Evolutionary conservation across 441 rosid genomes (phyloP), one percentile per base, ranked within the genome.

Genomic region (Adansonia madagascariensis): DNA sequence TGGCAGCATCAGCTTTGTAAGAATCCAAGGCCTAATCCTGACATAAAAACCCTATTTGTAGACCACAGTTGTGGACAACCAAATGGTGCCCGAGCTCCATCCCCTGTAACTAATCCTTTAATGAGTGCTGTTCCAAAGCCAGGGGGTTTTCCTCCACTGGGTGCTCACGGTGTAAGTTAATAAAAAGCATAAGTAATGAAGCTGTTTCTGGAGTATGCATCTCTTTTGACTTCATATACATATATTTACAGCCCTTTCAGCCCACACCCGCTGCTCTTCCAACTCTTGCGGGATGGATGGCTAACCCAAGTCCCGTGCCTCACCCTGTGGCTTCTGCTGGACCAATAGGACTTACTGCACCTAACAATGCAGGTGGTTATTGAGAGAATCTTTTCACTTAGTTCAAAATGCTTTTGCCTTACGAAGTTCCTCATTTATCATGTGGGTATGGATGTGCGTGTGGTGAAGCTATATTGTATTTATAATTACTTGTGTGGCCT

Each of bases 1-100:
- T 92, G 97, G 97, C 97, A 92, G 82, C 94, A 92, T 82, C 94
- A 89, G 79, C 91, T 92, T 78, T 92, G 94, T 84, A 90, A 89
- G 86, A 90, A 86, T 80, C 97, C 97, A 24, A 92, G 93, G 89
- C 52, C 90, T 62, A 90, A 90, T 80, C 97, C 97, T 22, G 97
- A 92, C 84, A 92, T 92, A 76, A 92, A 89, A 85, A 90, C 97
- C 67, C 82, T 90, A 74, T 92, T 92, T 85, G 90, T 92, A 17
- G 97, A 92, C 81, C 97, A 92, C 55, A 88, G 81, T 75, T 92
- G 97, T 76, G 90, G 90, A 70, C 92, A 84, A 73, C 88, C 92
- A 69, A 89, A 89, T 83, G 97, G 94, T 47, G 92, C 94, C 27
- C 86, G 87, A 49, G 94, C 90, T 62, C 93, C 91, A 41, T 90